phyloP scores from a whole-genome alignment of 163 green algal species.

The Chloromonas sp. region DNA sequence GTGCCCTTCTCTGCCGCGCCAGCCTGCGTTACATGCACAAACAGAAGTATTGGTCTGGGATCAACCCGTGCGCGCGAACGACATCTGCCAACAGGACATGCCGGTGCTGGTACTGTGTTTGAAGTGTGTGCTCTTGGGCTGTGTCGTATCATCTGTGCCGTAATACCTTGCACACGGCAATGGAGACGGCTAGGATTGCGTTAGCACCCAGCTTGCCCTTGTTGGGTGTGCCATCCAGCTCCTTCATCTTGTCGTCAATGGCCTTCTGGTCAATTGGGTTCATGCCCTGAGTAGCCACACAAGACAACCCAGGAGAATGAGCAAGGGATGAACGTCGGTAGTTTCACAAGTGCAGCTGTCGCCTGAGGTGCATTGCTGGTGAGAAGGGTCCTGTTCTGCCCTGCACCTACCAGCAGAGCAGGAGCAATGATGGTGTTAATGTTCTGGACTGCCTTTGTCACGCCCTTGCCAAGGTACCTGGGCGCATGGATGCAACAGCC shows the following conservation, averaged over 20 bases:
- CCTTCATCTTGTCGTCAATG: conserved; percentile 93
- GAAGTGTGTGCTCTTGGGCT: too few relatives aligned
- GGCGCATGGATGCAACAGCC: neutral
- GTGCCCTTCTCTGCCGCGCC: conserved; percentile 91
- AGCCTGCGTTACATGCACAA: conserved; percentile 44
- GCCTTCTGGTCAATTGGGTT: conserved; percentile 88
- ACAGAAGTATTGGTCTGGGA: too few relatives aligned
- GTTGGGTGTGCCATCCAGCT: conserved; percentile 97
- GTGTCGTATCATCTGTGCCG: too few relatives aligned
- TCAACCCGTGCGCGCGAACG: too few relatives aligned
- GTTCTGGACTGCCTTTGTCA: conserved; percentile 92
- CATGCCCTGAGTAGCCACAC: conserved; percentile 58
- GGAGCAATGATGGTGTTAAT: conserved; percentile 92
- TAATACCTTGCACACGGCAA: conserved; percentile 60
- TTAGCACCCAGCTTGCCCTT: conserved; percentile 98
- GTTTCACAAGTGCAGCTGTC: neutral
- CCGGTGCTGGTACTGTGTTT: too few relatives aligned
- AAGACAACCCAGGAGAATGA: too few relatives aligned
- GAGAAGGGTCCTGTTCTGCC: neutral
- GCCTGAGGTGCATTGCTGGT: neutral
- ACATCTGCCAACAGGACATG: too few relatives aligned
- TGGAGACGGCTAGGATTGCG: conserved; percentile 96
- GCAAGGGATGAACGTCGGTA: too few relatives aligned
- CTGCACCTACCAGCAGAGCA: conserved; percentile 54
- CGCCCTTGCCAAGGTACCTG: conserved; percentile 94